These are phyloP conservation scores for Glycyrrhiza uralensis DNA, from an alignment of 306 rosid genomes.

Conservation along the genomic window DNA sequence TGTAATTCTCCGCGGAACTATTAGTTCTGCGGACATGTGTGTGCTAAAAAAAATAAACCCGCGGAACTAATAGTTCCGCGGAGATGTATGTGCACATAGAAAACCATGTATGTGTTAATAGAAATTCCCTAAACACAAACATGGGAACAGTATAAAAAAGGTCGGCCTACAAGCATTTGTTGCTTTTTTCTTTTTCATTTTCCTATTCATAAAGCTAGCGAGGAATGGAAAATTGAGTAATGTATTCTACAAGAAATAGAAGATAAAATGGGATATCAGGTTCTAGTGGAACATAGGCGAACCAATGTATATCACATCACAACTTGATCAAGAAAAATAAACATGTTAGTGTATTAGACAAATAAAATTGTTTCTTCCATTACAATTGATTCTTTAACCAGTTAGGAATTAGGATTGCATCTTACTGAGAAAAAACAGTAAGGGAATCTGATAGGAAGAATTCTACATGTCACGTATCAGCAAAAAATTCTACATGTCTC, in stretches of 20 bases:
- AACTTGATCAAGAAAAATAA: conserved; percentile 1
- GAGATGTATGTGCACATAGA: too few species aligned
- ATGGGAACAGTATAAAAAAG: background rate
- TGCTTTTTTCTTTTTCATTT: background rate
- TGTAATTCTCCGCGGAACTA: too few species aligned
- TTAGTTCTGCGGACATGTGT: too few species aligned
- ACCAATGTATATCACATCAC: background rate
- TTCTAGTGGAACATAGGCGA: background rate
- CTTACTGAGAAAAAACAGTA: background rate
- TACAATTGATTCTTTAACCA: background rate
- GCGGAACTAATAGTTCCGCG: too few species aligned
- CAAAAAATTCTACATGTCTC: conserved; percentile 9
- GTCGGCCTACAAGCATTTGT: background rate
- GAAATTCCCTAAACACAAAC: background rate
- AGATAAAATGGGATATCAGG: conserved; percentile 3
- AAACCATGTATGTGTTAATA: too few species aligned
- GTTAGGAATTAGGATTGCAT: background rate
- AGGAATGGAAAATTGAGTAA: background rate
- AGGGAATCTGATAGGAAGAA: background rate
- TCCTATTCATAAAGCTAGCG: background rate
- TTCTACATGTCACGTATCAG: background rate
- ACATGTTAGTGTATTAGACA: background rate
- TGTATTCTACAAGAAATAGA: background rate
- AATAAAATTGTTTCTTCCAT: background rate
- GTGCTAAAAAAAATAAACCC: too few species aligned